phyloP scores from a whole-genome alignment of 2,329 filamentous ascomycete species.

The Botrytis tulipae region DNA sequence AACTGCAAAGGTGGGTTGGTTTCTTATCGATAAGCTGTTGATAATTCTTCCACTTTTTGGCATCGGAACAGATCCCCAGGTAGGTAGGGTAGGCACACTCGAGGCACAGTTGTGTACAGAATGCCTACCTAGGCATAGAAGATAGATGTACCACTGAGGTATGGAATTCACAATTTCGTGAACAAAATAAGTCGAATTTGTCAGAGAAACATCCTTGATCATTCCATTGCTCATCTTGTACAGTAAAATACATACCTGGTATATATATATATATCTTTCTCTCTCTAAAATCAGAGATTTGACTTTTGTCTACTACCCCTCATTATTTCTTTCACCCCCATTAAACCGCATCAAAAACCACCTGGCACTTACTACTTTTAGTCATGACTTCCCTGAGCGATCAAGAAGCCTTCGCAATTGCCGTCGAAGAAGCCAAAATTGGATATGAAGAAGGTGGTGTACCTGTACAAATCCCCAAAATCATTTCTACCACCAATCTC shows the following conservation, averaged over 20 bases:
- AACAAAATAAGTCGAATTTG: neutral
- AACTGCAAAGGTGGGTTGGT: neutral
- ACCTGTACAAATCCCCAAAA: slow-evolving; percentile 41
- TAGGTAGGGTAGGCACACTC: neutral
- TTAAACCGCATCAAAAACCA: neutral
- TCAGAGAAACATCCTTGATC: neutral
- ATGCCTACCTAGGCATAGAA: neutral
- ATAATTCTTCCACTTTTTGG: neutral
- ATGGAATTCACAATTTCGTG: neutral
- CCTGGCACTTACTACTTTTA: neutral
- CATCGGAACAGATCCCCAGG: too few relatives aligned
- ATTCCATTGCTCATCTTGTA: neutral
- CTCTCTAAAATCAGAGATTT: neutral
- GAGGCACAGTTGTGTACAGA: neutral
- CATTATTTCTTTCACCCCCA: neutral
- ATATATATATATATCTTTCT: neutral
- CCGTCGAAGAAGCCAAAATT: slow-evolving; percentile 47
- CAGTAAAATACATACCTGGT: neutral
- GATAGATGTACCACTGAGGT: neutral
- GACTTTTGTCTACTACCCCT: neutral
- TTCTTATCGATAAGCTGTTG: neutral
- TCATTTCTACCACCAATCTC: too few relatives aligned
- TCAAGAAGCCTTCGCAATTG: slow-evolving; percentile 45
- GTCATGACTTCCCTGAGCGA: slow-evolving; percentile 37
- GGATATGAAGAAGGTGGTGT: slow-evolving; percentile 49